phyloP scores from a whole-genome alignment of 139 green algal genomes.

The Chlorella sp. region DNA sequence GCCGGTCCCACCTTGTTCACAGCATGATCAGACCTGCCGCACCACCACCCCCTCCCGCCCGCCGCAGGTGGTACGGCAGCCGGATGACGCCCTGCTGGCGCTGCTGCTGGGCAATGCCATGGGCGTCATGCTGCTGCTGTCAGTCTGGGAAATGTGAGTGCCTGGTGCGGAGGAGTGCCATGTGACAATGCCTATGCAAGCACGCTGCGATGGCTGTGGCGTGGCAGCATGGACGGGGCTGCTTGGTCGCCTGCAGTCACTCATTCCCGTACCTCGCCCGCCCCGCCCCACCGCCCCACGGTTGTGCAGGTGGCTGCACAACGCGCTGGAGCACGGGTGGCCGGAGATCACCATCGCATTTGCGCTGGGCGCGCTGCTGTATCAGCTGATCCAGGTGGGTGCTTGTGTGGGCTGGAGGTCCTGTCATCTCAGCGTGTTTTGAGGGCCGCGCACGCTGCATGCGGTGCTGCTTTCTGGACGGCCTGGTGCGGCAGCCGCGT shows the following conservation, averaged over 20 bases:
- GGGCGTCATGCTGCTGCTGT: constrained; percentile 85
- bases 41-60: background rate
- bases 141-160: constrained; percentile 76
- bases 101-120: constrained; percentile 78
- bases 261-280: background rate
- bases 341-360: constrained; percentile 48
- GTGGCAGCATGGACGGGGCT: too few relatives aligned
- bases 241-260: too few relatives aligned
- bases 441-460: too few relatives aligned
- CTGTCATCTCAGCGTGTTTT: too few relatives aligned
- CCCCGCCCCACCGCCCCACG: background rate
- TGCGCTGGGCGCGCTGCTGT: constrained; percentile 51
- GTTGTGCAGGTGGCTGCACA: constrained; percentile 55
- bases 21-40: background rate
- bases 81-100: constrained; percentile 66
- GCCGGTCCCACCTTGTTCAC: background rate
- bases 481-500: too few relatives aligned
- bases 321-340: constrained; percentile 64
- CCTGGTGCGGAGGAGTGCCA: background rate
- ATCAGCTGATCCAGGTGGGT: constrained; percentile 41
- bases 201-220: background rate
- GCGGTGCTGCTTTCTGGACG: too few relatives aligned
- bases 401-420: too few relatives aligned
- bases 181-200: background rate
- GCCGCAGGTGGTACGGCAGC: constrained; percentile 60